Conservation (phyloP, 2,329 filamentous ascomycete species). For the Colletotrichum orbiculare region DNA sequence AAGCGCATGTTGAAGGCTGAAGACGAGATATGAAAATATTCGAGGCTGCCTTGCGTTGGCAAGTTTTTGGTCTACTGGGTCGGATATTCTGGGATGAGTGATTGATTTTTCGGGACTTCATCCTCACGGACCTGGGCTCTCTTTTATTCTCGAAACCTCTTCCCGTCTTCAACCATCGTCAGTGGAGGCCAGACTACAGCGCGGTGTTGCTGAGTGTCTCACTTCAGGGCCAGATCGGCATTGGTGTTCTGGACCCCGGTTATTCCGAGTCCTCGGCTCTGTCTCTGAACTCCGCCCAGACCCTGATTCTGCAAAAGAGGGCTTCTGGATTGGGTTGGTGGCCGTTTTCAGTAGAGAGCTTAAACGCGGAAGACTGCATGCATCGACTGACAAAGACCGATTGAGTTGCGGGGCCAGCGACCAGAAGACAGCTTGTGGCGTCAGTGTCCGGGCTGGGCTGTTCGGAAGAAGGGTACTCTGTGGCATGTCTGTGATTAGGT, state of each 20-base stretch:
- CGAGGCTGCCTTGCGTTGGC: neutral
- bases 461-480: neutral
- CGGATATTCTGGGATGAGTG: no score
- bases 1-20: constrained; percentile 8
- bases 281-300: neutral
- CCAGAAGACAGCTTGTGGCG: neutral
- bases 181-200: no score
- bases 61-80: neutral
- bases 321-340: neutral
- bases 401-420: neutral
- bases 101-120: no score
- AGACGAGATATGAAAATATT: neutral
- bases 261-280: neutral
- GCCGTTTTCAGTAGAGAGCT: constrained; percentile 8
- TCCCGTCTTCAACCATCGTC: neutral
- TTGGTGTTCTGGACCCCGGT: constrained; percentile 7
- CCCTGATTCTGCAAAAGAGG: constrained; percentile 6
- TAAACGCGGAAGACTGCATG: neutral
- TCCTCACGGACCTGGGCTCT: no score
- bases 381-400: neutral
- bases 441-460: neutral
- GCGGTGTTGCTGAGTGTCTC: constrained; percentile 5
- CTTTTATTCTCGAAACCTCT: no score
- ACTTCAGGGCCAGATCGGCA: neutral
- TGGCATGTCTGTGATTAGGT: no score